Base-by-base conservation (phyloP, 2,329 filamentous ascomycete species). In the Cercospora sesami region DNA sequence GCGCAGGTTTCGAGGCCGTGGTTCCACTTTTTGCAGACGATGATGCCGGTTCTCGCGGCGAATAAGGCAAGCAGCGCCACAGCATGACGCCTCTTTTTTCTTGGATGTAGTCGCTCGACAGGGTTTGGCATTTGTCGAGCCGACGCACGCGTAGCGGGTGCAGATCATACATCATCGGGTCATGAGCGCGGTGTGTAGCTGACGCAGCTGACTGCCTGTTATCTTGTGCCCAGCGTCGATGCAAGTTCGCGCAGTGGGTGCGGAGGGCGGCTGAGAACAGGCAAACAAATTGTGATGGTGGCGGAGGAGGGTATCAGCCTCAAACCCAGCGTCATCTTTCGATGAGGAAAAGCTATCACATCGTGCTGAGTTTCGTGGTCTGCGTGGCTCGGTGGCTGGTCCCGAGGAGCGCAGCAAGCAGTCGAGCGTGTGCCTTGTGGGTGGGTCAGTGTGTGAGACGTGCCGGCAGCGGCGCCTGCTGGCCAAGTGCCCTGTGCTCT, bases 161-260 rank as follows among this genome's bases (percentile, higher is more conserved):
- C 55, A 59, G 55, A 59, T 59, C 55, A 59, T 59, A 59, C 55
- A 59, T 59, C 55, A 59, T 59, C 55, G n/a, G 55, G 55, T 59
- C 55, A 59, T 59, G 28, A 31, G 55, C 53, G 53, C 28, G 23
- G 53, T 58, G 53, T 21, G 28, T 14, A 30, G 53, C 53, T 57
- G 53, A 58, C 55, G 55, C 55, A n/a, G 55, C 55, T 31, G 55
- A 58, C 28, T 14, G 28, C 28, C 28, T 36, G 16, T 33, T n/a
- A 14, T 28, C 48, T 36, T 36, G 55, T 36, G 55, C 55, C 8
- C 55, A 36, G 55, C n/a, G 28, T 23, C 21, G 23, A 31, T 57
- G 53, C 28, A 57, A 4, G 21, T 31, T 57, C 28, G 28, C 5
- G 28, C 8, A 3, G 28, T 14, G 26, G 28, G 55, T 21, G 28